Evolutionary conservation across 179 eudicot species (phyloP).

Genomic region (Camellia oleifera): DNA sequence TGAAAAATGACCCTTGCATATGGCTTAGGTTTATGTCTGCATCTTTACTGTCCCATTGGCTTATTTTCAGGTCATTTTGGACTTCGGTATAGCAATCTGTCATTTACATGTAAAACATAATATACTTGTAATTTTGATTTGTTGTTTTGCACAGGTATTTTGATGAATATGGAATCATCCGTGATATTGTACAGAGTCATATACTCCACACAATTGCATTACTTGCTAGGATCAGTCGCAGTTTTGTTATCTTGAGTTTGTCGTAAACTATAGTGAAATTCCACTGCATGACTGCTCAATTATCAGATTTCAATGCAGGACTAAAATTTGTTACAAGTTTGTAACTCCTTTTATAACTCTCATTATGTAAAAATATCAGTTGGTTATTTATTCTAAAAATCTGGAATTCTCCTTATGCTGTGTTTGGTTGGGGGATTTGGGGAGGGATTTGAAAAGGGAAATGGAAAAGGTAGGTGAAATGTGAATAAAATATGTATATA

Average conservation of each 20-base stretch:
- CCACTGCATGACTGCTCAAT: background rate
- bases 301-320: constrained; percentile 3
- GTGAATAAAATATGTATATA: too few species aligned
- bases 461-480: too few species aligned
- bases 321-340: background rate
- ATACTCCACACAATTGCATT: constrained; percentile 31
- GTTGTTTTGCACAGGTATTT: constrained; percentile 20
- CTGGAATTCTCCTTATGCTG: background rate
- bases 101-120: background rate
- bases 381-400: background rate
- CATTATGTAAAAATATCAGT: background rate
- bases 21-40: background rate
- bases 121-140: background rate
- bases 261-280: background rate
- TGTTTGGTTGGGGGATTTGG: too few species aligned
- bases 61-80: constrained; percentile 18
- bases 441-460: too few species aligned
- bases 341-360: background rate
- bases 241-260: background rate
- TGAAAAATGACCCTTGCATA: background rate
- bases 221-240: constrained; percentile 13
- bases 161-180: constrained; percentile 29
- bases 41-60: background rate
- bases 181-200: constrained; percentile 30
- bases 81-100: background rate